These are phyloP conservation scores for Testicularia cyperi DNA, from an alignment of 1,284 basidiomycete genomes.

Conservation along the genomic window DNA sequence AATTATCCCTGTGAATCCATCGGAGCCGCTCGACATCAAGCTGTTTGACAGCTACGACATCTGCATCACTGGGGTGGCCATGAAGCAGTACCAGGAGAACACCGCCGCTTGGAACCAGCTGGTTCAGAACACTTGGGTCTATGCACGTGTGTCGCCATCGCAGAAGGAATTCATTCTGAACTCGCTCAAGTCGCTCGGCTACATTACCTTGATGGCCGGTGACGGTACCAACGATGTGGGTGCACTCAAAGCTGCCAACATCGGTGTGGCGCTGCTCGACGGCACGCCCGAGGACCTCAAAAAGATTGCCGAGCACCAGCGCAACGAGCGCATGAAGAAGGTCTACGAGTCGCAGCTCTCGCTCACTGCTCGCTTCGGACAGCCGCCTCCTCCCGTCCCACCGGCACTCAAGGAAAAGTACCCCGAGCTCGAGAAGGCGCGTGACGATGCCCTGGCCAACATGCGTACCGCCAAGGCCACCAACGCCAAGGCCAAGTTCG, in stretches of 20 bases:
- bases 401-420: conserved; percentile 47
- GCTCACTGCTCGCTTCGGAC: conserved; percentile 46
- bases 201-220: conserved; percentile 59
- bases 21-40: conserved; percentile 44
- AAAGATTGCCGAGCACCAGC: conserved; percentile 58
- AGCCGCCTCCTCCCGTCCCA: conserved; percentile 56
- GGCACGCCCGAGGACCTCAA: conserved; percentile 55
- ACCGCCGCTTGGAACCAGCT: conserved; percentile 49
- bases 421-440: conserved; percentile 56
- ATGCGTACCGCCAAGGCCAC: conserved; percentile 38
- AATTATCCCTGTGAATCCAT: conserved; percentile 45
- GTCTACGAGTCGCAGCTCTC: conserved; percentile 57
- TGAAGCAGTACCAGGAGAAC: conserved; percentile 50
- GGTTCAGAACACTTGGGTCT: conserved; percentile 58
- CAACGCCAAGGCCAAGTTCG: conserved; percentile 53
- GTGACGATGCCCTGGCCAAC: conserved; percentile 50
- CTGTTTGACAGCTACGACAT: conserved; percentile 59
- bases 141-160: conserved; percentile 57
- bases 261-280: conserved; percentile 58
- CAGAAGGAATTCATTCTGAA: conserved; percentile 59
- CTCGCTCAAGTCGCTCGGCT: conserved; percentile 53
- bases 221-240: conserved; percentile 60
- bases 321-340: conserved; percentile 58
- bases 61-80: conserved; percentile 57
- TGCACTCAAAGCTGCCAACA: conserved; percentile 59